Conservation (phyloP, 768 basidiomycete genomes). For the Megacollybia marginata region DNA sequence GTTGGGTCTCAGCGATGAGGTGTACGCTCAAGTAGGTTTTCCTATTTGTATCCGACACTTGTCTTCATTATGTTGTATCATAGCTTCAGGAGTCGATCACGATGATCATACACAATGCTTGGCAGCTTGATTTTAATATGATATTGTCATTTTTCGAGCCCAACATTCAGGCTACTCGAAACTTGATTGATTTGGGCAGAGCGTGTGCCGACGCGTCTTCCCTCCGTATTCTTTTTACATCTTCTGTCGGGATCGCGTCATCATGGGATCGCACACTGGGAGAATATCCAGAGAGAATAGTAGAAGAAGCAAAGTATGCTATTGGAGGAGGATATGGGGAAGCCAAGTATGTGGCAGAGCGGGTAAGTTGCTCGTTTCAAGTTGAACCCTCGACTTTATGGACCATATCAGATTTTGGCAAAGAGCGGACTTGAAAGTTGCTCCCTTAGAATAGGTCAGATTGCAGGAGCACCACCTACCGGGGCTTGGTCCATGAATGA, state of each 20-base stretch:
- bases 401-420: conserved; percentile 19
- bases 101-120: conserved; percentile 32
- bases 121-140: conserved; percentile 43
- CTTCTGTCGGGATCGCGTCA: conserved; percentile 24
- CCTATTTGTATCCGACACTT: conserved; percentile 1
- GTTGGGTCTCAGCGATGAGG: conserved; percentile 11
- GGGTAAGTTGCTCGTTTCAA: conserved; percentile 12
- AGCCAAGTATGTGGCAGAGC: conserved; percentile 30
- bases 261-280: conserved; percentile 19
- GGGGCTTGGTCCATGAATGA: conserved; percentile 32
- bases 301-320: conserved; percentile 16
- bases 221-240: conserved; percentile 27
- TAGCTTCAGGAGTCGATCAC: conserved; percentile 13
- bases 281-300: conserved; percentile 19
- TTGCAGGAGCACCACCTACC: conserved; percentile 24
- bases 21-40: conserved; percentile 13
- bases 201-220: conserved; percentile 8
- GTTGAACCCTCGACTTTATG: neutral
- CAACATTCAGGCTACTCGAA: conserved; percentile 32
- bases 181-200: conserved; percentile 31
- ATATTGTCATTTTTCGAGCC: conserved; percentile 36
- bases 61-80: neutral
- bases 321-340: conserved; percentile 29
- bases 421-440: conserved; percentile 23
- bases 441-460: conserved; percentile 29